phyloP scores from a whole-genome alignment of 116 monocot species.

The Phalaenopsis hybrid region DNA sequence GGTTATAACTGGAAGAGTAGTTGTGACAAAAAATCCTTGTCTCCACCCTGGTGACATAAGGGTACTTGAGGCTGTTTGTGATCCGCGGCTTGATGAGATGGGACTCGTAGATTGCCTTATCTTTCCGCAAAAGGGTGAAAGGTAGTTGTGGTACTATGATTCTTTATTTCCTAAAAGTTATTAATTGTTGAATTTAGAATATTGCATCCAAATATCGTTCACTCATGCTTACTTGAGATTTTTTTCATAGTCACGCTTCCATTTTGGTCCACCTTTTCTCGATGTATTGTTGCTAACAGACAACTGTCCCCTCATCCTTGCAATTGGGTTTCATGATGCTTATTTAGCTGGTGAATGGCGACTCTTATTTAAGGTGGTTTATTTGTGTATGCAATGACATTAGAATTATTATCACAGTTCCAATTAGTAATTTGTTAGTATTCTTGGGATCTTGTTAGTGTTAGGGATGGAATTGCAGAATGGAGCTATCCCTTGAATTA shows the following conservation, averaged over 20 bases:
- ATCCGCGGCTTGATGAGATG: constrained; percentile 46
- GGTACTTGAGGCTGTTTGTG: constrained; percentile 72
- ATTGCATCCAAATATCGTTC: background rate
- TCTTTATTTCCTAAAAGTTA: background rate
- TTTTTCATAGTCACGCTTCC: background rate
- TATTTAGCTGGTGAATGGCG: too few species aligned
- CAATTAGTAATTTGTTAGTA: too few species aligned
- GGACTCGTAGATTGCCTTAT: constrained; percentile 75
- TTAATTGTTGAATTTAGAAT: background rate
- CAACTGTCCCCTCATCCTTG: background rate
- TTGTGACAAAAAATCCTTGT: constrained; percentile 92
- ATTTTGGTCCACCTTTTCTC: background rate
- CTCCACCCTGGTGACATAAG: constrained; percentile 92
- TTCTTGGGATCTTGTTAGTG: too few species aligned
- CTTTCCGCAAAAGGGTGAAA: constrained; percentile 83
- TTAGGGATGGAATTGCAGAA: too few species aligned
- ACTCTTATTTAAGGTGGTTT: too few species aligned
- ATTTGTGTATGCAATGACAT: too few species aligned
- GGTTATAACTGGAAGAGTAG: constrained; percentile 59
- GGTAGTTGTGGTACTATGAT: constrained; percentile 32
- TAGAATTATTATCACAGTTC: too few species aligned
- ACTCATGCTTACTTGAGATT: background rate
- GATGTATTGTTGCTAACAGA: background rate
- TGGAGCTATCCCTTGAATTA: too few species aligned
- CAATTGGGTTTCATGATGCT: background rate